Evolutionary conservation across 2,329 filamentous ascomycete species (phyloP).

Genomic region (Colletotrichum nymphaeae): DNA sequence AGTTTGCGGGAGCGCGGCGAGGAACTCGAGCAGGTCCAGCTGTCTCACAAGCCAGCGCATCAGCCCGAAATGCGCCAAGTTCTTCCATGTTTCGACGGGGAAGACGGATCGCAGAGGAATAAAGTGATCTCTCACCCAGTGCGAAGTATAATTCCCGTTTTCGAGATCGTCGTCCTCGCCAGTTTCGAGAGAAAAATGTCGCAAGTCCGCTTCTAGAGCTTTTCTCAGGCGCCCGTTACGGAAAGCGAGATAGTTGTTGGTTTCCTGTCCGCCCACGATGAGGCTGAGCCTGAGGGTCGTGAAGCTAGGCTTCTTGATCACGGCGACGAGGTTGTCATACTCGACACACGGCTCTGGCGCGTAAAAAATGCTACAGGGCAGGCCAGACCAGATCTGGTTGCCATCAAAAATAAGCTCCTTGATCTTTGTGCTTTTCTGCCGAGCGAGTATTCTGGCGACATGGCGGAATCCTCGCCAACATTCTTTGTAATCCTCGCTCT

Average conservation of each 20-base stretch:
- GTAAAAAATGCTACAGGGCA: no score
- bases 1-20: constrained; percentile 42
- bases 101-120: constrained; percentile 44
- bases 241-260: constrained; percentile 26
- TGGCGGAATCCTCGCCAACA: no score
- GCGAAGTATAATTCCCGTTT: not conserved
- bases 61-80: constrained; percentile 46
- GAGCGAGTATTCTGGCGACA: no score
- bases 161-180: constrained; percentile 13
- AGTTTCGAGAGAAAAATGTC: constrained; percentile 40
- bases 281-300: constrained; percentile 42
- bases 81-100: constrained; percentile 42
- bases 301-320: constrained; percentile 42
- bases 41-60: constrained; percentile 40
- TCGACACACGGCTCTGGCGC: constrained; percentile 37
- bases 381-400: no score
- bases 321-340: constrained; percentile 39
- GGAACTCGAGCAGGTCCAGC: constrained; percentile 42
- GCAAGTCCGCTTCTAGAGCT: constrained; percentile 37
- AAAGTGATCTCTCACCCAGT: not conserved
- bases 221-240: constrained; percentile 36
- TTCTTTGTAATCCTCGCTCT: no score
- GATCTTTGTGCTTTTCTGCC: no score
- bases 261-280: constrained; percentile 22
- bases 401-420: no score